These are phyloP conservation scores for Endoconidiophora polonica DNA, from an alignment of 2,329 filamentous ascomycete genomes.

Conservation along the genomic window DNA sequence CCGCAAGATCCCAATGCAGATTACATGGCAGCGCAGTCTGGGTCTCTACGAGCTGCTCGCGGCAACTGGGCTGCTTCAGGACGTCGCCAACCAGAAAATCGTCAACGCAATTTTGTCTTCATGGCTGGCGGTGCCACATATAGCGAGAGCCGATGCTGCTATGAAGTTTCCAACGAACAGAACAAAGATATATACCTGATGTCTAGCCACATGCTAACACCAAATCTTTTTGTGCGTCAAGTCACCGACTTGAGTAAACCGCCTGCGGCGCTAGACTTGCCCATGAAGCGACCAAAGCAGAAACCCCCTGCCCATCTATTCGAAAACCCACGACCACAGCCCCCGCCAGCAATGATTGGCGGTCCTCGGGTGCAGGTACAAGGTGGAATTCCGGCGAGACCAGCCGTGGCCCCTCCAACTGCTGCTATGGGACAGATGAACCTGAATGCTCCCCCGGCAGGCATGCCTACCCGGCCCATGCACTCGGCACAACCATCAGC, in stretches of 20 bases:
- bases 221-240: slow-evolving; percentile 67
- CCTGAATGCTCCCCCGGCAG: slow-evolving; percentile 1
- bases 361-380: slow-evolving; percentile 1
- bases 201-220: slow-evolving; percentile 85
- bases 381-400: slow-evolving; percentile 4
- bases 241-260: slow-evolving; percentile 63
- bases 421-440: slow-evolving; percentile 10
- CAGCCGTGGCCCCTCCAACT: slow-evolving; percentile 5
- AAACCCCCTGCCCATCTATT: slow-evolving; percentile 75
- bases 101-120: slow-evolving; percentile 82
- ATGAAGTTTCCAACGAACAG: slow-evolving; percentile 59
- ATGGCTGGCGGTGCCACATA: slow-evolving; percentile 93
- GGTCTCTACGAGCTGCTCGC: slow-evolving; percentile 77
- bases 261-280: slow-evolving; percentile 61
- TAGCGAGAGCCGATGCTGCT: slow-evolving; percentile 76
- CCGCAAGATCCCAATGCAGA: slow-evolving; percentile 47
- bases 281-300: slow-evolving; percentile 62
- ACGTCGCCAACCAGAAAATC: slow-evolving; percentile 55
- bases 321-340: slow-evolving; percentile 33
- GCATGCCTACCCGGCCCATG: slow-evolving; percentile 6
- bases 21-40: slow-evolving; percentile 37
- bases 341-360: slow-evolving; percentile 2
- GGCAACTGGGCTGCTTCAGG: slow-evolving; percentile 88
- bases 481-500: slow-evolving; percentile 10
- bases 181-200: slow-evolving; percentile 74